phyloP scores from a whole-genome alignment of 2,329 filamentous ascomycete genomes.

The Orbilia brochopaga region DNA sequence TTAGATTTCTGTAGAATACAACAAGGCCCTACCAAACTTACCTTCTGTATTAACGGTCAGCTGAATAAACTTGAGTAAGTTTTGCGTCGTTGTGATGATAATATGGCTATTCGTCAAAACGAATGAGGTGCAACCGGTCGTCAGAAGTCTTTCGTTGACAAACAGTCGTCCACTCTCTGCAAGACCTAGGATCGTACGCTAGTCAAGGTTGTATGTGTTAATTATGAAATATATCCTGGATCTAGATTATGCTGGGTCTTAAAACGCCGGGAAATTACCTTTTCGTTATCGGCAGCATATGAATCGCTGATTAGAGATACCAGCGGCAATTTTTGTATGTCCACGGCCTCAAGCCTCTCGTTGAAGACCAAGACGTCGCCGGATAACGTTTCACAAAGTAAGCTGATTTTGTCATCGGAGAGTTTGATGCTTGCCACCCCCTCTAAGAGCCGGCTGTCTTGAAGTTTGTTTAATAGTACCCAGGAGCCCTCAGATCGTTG shows the following conservation, averaged over 20 bases:
- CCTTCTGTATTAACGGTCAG: constrained; percentile 68
- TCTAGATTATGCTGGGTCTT: not conserved
- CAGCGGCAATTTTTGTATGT: constrained; percentile 9
- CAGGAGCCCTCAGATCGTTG: constrained; percentile 7
- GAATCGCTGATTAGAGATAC: constrained; percentile 10
- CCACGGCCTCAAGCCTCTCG: constrained; percentile 4
- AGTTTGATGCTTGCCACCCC: constrained; percentile 23
- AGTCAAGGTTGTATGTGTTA: not conserved
- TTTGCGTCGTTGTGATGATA: constrained; percentile 88
- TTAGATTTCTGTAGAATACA: constrained; percentile 35
- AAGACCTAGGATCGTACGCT: constrained; percentile 66
- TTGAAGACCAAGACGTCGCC: constrained; percentile 27
- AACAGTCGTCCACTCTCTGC: constrained; percentile 79
- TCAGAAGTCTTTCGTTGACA: constrained; percentile 74
- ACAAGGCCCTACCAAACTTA: constrained; percentile 58
- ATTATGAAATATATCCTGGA: no score
- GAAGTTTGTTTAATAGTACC: constrained; percentile 2
- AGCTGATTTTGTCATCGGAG: constrained; percentile 13
- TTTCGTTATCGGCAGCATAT: constrained; percentile 11
- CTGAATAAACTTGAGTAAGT: constrained; percentile 93
- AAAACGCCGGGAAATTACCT: constrained; percentile 16
- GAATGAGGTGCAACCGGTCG: constrained; percentile 92
- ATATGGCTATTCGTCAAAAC: constrained; percentile 79
- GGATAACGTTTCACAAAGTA: constrained; percentile 25
- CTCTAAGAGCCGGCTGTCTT: constrained; percentile 14